Base-by-base conservation (phyloP, 495 filamentous ascomycete genomes). In the Recurvomyces mirabilis region DNA sequence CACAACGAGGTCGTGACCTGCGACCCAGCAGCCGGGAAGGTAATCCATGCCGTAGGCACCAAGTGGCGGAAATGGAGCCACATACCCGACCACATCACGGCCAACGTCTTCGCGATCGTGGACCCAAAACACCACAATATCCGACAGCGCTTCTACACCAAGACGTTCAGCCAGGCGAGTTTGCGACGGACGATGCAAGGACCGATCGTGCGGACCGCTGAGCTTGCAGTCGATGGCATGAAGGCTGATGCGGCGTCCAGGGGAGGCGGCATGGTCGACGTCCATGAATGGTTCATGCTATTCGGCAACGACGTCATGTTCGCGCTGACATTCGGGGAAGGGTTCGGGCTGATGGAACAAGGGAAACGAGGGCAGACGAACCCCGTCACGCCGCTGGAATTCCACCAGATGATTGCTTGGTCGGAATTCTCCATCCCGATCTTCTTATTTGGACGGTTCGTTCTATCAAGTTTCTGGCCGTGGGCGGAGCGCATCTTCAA, bases 1-100 rank as follows among this genome's bases (percentile, higher is more conserved):
- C 81, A 81, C 1, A 68, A 67, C 35, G 81, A 84, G 57, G 49
- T 84, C 46, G 78, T 73, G 41, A 68, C 86, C 17, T 74, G 77
- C 18, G 17, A 13, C n/a, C 24, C 23, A 14, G 20, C 9, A 18
- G 45, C 21, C 1, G 43, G 33, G 18, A 49, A 46, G 30, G 18
- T 29, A 13, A 54, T 54, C 30, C 47, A 54, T 32, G 31, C 30
- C 25, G 30, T 57, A 5, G 15, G 12, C n/a, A 40, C 19, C n/a
- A 12, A 36, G 20, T 56, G 53, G 51, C 51, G 51, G 23, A 25
- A 20, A 18, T 14, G 19, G 13, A 37, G 42, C 12, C 42, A 22
- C 14, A 29, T 23, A 10, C 23, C 23, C 15, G 34, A 17, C 7
- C 3, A 17, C 45, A 42, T 11, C 28, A 33, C 4, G 33, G 39